These are phyloP conservation scores for Oleoguttula mirabilis DNA, from an alignment of 495 filamentous ascomycete genomes.

Conservation along the genomic window DNA sequence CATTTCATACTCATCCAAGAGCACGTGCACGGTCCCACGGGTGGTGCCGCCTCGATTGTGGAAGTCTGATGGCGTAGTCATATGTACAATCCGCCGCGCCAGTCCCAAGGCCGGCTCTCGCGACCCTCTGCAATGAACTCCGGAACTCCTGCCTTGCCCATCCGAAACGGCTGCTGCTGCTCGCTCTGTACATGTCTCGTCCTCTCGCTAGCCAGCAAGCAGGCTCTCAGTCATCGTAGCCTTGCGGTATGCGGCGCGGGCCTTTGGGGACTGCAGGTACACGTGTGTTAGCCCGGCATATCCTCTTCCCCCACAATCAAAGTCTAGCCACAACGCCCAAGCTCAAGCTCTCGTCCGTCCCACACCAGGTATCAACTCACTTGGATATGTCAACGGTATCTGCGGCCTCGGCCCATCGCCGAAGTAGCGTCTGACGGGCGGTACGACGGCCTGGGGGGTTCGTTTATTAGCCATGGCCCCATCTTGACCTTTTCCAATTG, in stretches of 20 bases:
- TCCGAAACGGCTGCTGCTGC: too few relatives aligned
- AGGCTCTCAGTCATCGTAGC: conserved; percentile 56
- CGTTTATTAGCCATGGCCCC: neutral
- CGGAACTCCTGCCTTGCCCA: too few relatives aligned
- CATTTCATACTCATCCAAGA: too few relatives aligned
- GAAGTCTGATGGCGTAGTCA: too few relatives aligned
- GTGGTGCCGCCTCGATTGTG: too few relatives aligned
- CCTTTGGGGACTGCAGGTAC: conserved; percentile 55
- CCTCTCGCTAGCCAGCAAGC: too few relatives aligned
- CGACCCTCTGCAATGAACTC: too few relatives aligned
- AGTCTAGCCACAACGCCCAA: neutral
- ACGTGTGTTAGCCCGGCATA: neutral
- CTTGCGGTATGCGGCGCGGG: conserved; percentile 55
- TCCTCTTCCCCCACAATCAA: neutral
- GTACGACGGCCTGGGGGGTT: conserved; percentile 37
- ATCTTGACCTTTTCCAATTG: neutral
- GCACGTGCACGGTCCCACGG: too few relatives aligned
- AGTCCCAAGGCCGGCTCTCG: too few relatives aligned
- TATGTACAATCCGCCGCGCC: too few relatives aligned
- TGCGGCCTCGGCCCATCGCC: conserved; percentile 57
- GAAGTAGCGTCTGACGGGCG: conserved; percentile 53
- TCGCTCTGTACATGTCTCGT: too few relatives aligned
- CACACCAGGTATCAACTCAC: conserved; percentile 41
- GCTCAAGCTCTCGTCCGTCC: neutral
- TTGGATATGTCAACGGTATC: conserved; percentile 81